A percentile compares a stretch with the other conserved stretches of the same genome.
Conservation (phyloP, 2,329 filamentous ascomycete species). For the Xylaria digitata region DNA sequence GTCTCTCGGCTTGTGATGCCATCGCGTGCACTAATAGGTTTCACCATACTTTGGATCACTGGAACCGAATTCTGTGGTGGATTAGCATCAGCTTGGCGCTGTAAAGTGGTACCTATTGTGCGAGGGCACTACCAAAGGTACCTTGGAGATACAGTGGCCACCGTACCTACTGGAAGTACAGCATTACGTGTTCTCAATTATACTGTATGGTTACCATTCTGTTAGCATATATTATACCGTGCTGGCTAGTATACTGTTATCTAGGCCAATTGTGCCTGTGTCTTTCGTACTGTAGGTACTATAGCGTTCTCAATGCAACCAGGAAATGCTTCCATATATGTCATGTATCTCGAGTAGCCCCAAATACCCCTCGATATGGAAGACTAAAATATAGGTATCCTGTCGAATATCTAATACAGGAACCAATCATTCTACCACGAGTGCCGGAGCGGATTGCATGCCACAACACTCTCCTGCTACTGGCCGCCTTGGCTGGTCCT, state of each 20-base stretch:
- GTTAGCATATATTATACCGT: too few species aligned
- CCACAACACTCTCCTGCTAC: conserved; percentile 22
- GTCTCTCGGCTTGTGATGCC: conserved; percentile 26
- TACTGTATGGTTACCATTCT: background rate
- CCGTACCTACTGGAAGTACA: background rate
- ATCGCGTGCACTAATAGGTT: conserved; percentile 28
- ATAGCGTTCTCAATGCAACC: too few species aligned
- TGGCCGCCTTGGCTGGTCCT: conserved; percentile 15
- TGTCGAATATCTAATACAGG: conserved; percentile 3
- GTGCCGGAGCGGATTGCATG: conserved; percentile 18
- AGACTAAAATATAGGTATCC: too few species aligned
- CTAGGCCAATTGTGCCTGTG: too few species aligned
- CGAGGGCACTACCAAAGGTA: too few species aligned
- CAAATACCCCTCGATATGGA: too few species aligned
- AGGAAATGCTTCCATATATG: too few species aligned
- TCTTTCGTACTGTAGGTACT: too few species aligned
- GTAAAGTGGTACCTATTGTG: background rate
- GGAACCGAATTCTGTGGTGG: conserved; percentile 26
- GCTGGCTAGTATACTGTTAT: too few species aligned
- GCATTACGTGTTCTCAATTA: background rate
- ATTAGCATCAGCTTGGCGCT: conserved; percentile 30
- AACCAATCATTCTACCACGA: conserved; percentile 42
- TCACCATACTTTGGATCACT: conserved; percentile 22
- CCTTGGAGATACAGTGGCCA: background rate
- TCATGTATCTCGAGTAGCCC: too few species aligned